A percentile compares a stretch with the other conserved stretches of the same genome.
Conservation (phyloP, 768 basidiomycete genomes). For the Termitomyces sp. region DNA sequence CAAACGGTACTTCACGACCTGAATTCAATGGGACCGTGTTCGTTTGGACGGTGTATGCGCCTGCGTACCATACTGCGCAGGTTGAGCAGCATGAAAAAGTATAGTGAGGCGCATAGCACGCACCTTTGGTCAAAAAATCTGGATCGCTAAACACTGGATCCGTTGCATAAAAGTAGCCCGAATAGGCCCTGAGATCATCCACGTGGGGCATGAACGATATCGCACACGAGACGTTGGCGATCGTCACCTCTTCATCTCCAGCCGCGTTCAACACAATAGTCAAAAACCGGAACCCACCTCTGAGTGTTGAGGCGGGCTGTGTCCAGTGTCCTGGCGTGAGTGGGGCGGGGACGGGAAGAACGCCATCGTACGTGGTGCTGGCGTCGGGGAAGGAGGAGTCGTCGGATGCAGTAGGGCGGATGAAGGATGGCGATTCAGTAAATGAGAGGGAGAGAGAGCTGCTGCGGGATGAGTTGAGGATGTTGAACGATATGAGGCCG, state of each 20-base stretch:
- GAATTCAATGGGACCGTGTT: slow-evolving; percentile 48
- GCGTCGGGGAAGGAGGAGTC: slow-evolving; percentile 46
- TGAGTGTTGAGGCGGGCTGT: slow-evolving; percentile 36
- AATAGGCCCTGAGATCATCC: slow-evolving; percentile 39
- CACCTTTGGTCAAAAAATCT: slow-evolving; percentile 47
- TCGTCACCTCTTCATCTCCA: slow-evolving; percentile 24
- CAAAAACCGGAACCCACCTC: slow-evolving; percentile 52
- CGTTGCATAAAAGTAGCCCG: slow-evolving; percentile 46
- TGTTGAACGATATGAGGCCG: slow-evolving; percentile 44
- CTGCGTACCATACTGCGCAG: slow-evolving; percentile 48
- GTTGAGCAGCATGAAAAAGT: no score
- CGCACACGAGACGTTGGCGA: slow-evolving; percentile 45
- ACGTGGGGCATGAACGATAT: slow-evolving; percentile 54
- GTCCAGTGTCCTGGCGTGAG: slow-evolving; percentile 37
- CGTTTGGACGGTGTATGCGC: slow-evolving; percentile 58
- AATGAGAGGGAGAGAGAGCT: slow-evolving; percentile 47
- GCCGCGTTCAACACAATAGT: slow-evolving; percentile 35
- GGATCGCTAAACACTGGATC: slow-evolving; percentile 40
- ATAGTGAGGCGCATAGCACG: not conserved
- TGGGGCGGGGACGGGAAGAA: slow-evolving; percentile 34
- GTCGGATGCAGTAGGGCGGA: slow-evolving; percentile 46
- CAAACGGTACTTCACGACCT: slow-evolving; percentile 43
- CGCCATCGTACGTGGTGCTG: slow-evolving; percentile 36
- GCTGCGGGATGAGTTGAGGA: slow-evolving; percentile 25
- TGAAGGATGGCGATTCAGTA: slow-evolving; percentile 53